Evolutionary conservation across 768 basidiomycete species (phyloP), one percentile per base, ranked within the genome.

Genomic region (Boletus subcaerulescens): DNA sequence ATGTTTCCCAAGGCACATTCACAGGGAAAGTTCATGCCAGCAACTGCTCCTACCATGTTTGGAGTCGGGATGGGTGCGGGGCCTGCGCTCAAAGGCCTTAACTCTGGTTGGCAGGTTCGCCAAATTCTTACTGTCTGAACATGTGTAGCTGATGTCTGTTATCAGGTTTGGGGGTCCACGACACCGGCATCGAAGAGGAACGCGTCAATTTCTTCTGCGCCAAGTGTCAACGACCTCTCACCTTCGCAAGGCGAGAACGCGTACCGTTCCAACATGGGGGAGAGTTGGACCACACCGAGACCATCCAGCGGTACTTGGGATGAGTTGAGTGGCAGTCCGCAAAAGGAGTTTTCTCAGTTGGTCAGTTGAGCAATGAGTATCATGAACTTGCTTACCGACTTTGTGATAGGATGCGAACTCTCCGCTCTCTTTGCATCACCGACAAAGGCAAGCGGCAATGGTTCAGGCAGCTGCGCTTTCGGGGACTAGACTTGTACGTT

Each of bases 71-170:
- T 83, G 68, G 70, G 75, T 43, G 71, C 77, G n/a, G 65, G 76
- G 1, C 76, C 68, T 29, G 70, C 76, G 14, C 72, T 84, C 52
- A 84, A 84, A 64, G 68, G 72, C 31, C 74, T 84, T 40, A 82
- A 78, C 67, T 73, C 83, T 47, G 82, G 85, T 42, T 88, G 87
- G 86, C 84, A 87, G 80, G 87, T 82, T 52, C 45, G 80, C 73
- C 54, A 12, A 45, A 50, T 42, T 50, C 51, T 60, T 48, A 22
- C 46, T 33, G 29, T 53, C 53, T 18, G 52, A 51, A 33, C 48
- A 49, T 40, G 36, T 40, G 42, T 60, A 33, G 38, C 52, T 56
- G 35, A 64, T 45, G 50, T 54, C 36, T 56, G 17, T 20, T 29
- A 7, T 46, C 53, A 87, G 86, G 83, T 86, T 50, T 87, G 86